These are phyloP conservation scores for Adiantum capillusveneris DNA, from an alignment of 75 land plant genomes.

Conservation along the genomic window DNA sequence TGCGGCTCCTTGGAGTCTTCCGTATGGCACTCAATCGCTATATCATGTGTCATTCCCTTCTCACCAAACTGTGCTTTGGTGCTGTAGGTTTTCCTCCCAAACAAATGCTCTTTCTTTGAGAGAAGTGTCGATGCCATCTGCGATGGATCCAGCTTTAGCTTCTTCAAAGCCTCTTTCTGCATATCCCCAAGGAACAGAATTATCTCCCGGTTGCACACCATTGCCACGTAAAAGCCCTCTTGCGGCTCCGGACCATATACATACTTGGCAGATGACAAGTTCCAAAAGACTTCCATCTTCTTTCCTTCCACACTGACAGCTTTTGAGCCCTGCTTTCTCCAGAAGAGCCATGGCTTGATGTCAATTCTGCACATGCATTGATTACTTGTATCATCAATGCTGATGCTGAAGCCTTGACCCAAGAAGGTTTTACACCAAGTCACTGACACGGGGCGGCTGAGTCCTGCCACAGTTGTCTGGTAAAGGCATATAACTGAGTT, in stretches of 20 bases:
- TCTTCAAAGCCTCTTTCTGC: conserved; percentile 16
- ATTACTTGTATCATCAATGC: conserved; percentile 28
- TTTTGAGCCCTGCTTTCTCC: conserved; percentile 22
- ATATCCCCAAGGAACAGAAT: conserved; percentile 17
- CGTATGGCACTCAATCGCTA: conserved; percentile 40
- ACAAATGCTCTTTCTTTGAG: conserved; percentile 41
- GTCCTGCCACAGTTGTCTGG: conserved; percentile 29
- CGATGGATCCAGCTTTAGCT: conserved; percentile 4
- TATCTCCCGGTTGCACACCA: conserved; percentile 12
- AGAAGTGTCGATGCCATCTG: conserved; percentile 20
- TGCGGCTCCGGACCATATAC: conserved; percentile 15
- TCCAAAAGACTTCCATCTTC: conserved; percentile 18
- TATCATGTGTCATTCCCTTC: conserved; percentile 40
- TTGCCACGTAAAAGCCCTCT: conserved; percentile 8
- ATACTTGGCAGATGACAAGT: conserved; percentile 12
- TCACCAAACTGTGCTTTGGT: conserved; percentile 51
- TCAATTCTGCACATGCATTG: conserved; percentile 20
- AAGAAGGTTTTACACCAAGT: conserved; percentile 61
- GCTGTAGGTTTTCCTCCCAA: conserved; percentile 34
- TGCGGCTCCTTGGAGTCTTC: conserved; percentile 32
- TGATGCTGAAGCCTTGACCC: conserved; percentile 49
- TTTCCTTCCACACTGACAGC: conserved; percentile 9
- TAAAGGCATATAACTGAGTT: conserved; percentile 53
- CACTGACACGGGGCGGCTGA: conserved; percentile 37
- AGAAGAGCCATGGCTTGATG: conserved; percentile 20